Base-by-base conservation (phyloP, 805 yeast species). In the Wickerhamomyces tratensis region DNA sequence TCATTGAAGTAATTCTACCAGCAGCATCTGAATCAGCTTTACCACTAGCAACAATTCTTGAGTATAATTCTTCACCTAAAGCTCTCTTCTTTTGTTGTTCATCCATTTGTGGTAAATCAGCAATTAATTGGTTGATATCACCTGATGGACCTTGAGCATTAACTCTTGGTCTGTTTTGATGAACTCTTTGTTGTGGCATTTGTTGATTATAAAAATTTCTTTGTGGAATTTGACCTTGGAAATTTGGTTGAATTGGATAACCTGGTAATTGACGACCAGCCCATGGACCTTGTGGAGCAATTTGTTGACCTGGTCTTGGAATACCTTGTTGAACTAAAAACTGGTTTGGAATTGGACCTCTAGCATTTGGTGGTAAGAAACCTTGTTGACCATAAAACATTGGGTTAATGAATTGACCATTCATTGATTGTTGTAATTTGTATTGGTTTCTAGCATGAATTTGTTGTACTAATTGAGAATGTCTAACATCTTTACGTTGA, bases 1-100 rank as follows among this genome's bases (percentile, higher is more conserved):
- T 79, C 98, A 93, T 93, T 74, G 98, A 97, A 53, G 98, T 93
- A 65, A 93, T 86, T 75, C 89, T 91, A 72, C 96, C 96, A 54
- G 97, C 97, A 60, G 95, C 87, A 69, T 88, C 96, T 46, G 83
- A 84, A 62, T 88, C 95, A 58, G 89, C 86, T 71, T 84, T 84
- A 60, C 86, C 88, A 49, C 86, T 79, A 53, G 88, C 79, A 52
- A 82, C 80, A 60, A 93, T 84, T 77, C 81, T 86, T 62, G 94
- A 88, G 77, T 91, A 93, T 62, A 93, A 76, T 63, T 88, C 95
- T 77, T 93, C 97, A 71, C 98, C 98, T 63, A 93, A 78, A 63
- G 88, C 77, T 78, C 95, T 91, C 86, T 91, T 91, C 75, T 88
- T 96, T 70, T 86, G 91, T 63, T 83, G 93, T 61, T 79, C 86